Conservation (phyloP, 192 early-diverging fungal genomes). For the Diversispora eburnea region DNA sequence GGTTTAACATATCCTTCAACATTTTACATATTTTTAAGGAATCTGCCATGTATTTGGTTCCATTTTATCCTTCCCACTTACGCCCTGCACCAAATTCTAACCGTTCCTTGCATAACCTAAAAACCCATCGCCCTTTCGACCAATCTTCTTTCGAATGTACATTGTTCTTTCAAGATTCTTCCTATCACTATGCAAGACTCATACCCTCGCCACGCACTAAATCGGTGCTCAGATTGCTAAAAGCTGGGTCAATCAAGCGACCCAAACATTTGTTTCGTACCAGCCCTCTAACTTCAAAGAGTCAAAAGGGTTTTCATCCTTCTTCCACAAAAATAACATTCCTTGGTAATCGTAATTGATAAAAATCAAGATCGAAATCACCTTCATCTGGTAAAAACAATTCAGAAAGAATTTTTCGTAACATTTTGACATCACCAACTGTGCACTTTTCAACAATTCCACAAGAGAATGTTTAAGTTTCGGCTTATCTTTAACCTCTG, state of each 20-base stretch:
- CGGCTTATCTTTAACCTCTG: background rate
- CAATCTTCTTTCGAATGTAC: background rate
- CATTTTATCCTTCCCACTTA: background rate
- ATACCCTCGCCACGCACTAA: too few relatives aligned
- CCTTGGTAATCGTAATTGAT: background rate
- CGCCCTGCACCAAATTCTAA: background rate
- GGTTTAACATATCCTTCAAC: constrained; percentile 4
- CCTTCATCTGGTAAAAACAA: background rate
- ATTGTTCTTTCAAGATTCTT: background rate
- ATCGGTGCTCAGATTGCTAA: too few relatives aligned
- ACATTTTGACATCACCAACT: background rate
- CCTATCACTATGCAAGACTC: background rate
- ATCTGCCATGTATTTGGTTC: background rate
- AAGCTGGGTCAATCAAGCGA: too few relatives aligned
- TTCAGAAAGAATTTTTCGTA: constrained; percentile 12
- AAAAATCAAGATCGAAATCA: constrained; percentile 11
- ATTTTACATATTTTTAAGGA: constrained; percentile 12
- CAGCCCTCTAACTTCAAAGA: background rate
- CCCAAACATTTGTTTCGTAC: too few relatives aligned
- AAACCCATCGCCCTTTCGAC: constrained; percentile 8
- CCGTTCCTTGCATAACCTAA: background rate
- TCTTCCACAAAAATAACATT: background rate
- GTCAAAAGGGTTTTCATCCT: background rate
- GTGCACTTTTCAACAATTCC: background rate
- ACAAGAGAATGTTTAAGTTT: constrained; percentile 2